Base-by-base conservation (phyloP, 2,329 filamentous ascomycete species). In the Colletotrichum karsti region DNA sequence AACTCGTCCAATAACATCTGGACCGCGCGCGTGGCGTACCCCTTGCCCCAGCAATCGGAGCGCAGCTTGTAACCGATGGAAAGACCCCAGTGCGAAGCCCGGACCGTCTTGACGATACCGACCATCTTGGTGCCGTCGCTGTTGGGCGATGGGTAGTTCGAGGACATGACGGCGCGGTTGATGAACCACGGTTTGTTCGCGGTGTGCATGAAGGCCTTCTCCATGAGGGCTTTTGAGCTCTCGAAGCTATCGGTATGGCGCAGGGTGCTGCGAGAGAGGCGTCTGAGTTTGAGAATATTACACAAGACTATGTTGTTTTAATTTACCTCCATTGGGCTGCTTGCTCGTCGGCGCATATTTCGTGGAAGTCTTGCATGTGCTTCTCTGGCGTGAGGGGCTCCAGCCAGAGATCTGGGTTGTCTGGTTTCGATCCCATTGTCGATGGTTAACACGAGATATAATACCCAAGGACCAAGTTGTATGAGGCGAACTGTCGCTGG, bases 11-110 rank as follows among this genome's bases (percentile, higher is more conserved):
- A 1, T 35, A 64, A 64, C 6, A 37, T 5, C 28, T 46, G 2
- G n/a, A 64, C 35, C 7, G 62, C 55, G 35, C 55, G 42, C 2
- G 62, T 64, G 18, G 62, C 55, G 22, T 60, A 64, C 2, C 62
- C 62, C 3, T 26, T 59, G 7, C 55, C 44, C 62, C 55, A 64
- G 35, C 44, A 64, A 20, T 60, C 44, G 2, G 62, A 64, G 13
- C 55, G 18, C 8, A 60, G 26, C 55, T 64, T 64, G 35, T 60
- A 64, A 15, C 62, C 62, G 1, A 64, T n/a, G 3, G 35, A 53
- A 20, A 64, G 6, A 0, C 55, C 62, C 44, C 35, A 60, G 0
- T 15, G 18, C 2, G 62, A 44, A 2, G 35, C 18, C 44, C 44
- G 35, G 3, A 55, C 60, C 1, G 55, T 64, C 20, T 8, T 64